Percentiles rank a stretch among this genome's conserved stretches.
Evolutionary conservation across 169 alveolate species (phyloP).

Genomic region (Plasmodium cynomolgi): DNA sequence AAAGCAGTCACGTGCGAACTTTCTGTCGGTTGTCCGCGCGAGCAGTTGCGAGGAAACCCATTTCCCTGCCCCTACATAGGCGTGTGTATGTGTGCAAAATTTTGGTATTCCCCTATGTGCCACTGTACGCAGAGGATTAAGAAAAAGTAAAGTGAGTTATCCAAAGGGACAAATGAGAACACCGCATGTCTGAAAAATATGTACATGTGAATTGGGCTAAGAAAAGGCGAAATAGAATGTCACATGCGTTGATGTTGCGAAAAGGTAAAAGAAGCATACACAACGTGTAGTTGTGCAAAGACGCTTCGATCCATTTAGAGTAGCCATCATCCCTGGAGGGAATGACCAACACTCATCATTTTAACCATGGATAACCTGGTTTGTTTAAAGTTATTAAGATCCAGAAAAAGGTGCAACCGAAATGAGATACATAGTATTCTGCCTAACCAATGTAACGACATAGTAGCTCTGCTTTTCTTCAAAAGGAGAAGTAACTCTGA

Average conservation of each 20-base stretch:
- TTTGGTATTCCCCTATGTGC: neutral
- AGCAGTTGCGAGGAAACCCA: neutral
- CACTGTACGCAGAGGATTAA: neutral
- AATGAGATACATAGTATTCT: conserved; percentile 29
- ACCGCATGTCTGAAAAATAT: neutral
- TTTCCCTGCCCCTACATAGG: neutral
- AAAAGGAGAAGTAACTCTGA: neutral
- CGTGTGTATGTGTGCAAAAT: neutral
- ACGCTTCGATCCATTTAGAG: neutral
- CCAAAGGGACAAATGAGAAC: neutral
- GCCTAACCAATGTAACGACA: conserved; percentile 30
- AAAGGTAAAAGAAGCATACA: neutral
- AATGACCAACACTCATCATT: neutral
- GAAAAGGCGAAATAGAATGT: neutral
- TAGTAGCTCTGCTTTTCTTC: conserved; percentile 36
- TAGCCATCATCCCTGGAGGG: neutral
- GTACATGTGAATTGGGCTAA: neutral
- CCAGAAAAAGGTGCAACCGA: conserved; percentile 17
- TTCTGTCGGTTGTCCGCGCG: neutral
- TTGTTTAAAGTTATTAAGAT: conserved; percentile 50
- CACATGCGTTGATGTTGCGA: neutral
- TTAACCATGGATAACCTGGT: conserved; percentile 19
- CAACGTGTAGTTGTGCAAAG: neutral
- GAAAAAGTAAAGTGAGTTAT: neutral
- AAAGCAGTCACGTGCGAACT: neutral